phyloP scores from a whole-genome alignment of 257 asterid genomes.

The Solanum chilense region DNA sequence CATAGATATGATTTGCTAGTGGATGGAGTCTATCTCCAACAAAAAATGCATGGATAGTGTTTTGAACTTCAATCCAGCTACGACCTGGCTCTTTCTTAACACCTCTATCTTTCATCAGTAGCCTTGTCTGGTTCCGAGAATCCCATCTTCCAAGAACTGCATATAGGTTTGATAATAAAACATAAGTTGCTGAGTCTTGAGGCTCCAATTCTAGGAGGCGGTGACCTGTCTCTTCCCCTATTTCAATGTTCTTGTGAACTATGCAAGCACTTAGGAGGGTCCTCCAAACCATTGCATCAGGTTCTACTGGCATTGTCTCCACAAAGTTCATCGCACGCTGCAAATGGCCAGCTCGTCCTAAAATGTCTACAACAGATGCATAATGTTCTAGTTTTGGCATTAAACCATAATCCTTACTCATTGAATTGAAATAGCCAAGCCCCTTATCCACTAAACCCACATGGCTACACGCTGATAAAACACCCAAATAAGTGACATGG shows the following conservation, averaged over 20 bases:
- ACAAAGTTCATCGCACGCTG: conserved; percentile 54
- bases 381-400: conserved; percentile 69
- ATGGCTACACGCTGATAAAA: conserved; percentile 88
- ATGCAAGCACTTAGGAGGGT: conserved; percentile 83
- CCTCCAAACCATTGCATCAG: conserved; percentile 94
- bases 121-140: conserved; percentile 49
- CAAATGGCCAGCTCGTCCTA: conserved; percentile 77
- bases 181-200: conserved; percentile 70
- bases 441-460: conserved; percentile 79
- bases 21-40: conserved; percentile 79
- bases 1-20: conserved; percentile 43
- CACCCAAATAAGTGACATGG: conserved; percentile 65
- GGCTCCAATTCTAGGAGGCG: conserved; percentile 65
- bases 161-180: conserved; percentile 68
- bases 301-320: conserved; percentile 65
- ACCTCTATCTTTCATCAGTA: conserved; percentile 68
- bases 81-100: conserved; percentile 87
- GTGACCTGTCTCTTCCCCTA: conserved; percentile 69
- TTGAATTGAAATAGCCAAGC: conserved; percentile 52
- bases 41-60: conserved; percentile 57
- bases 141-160: conserved; percentile 74
- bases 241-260: conserved; percentile 57
- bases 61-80: conserved; percentile 77
- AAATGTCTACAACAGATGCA: conserved; percentile 75
- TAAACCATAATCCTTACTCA: conserved; percentile 46